A percentile compares a stretch with the other conserved stretches of the same genome.
These are phyloP conservation scores for Hanseniaspora gamundiae DNA, from an alignment of 1,139 yeast species.

Conservation along the genomic window DNA sequence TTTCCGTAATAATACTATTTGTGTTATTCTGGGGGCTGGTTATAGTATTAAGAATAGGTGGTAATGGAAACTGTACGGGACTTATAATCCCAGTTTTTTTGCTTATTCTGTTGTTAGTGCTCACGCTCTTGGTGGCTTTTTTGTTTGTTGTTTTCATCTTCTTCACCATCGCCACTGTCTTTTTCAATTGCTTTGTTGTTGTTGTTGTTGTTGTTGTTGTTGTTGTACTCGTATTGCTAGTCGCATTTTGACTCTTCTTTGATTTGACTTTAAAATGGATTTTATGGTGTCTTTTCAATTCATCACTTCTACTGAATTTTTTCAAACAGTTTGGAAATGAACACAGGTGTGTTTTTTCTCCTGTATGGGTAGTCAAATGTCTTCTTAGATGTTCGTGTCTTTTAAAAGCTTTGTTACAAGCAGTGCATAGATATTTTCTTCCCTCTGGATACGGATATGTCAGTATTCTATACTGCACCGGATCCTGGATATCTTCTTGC, in stretches of 20 bases:
- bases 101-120: too few species aligned
- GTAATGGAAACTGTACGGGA: neutral
- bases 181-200: too few species aligned
- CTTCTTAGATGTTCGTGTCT: slow-evolving; percentile 89
- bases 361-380: slow-evolving; percentile 90
- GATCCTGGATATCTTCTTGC: too few species aligned
- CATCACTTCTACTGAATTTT: slow-evolving; percentile 79
- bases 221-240: neutral
- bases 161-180: too few species aligned
- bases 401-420: slow-evolving; percentile 86
- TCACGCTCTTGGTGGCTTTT: too few species aligned
- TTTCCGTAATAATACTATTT: neutral
- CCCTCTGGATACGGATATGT: slow-evolving; percentile 15
- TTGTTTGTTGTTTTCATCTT: too few species aligned
- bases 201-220: neutral
- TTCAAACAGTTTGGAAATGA: slow-evolving; percentile 79
- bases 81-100: neutral
- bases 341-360: slow-evolving; percentile 89
- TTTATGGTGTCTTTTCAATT: slow-evolving; percentile 76
- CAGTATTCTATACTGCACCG: neutral
- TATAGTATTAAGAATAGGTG: neutral
- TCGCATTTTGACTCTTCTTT: slow-evolving; percentile 28
- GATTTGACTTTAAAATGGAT: slow-evolving; percentile 66
- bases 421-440: slow-evolving; percentile 77
- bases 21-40: neutral